Evolutionary conservation across 2,329 filamentous ascomycete species (phyloP), one percentile per base, ranked within the genome.

Genomic region (Xylariaceae sp.): DNA sequence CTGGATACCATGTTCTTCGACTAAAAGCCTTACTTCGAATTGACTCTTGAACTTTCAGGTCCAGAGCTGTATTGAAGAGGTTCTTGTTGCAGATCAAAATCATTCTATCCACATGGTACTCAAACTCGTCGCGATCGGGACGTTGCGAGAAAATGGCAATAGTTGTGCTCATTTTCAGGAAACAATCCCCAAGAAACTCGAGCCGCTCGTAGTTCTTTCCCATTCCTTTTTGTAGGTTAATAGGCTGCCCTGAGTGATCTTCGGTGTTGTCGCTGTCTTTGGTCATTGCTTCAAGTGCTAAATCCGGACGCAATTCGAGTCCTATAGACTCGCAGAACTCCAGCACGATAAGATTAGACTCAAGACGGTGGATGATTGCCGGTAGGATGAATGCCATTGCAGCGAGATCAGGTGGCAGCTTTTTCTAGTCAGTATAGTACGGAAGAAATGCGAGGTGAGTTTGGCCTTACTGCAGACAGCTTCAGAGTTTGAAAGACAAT

Each of bases 81-180:
- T 96, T 96, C 57, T 86, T 81, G 68, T 99, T 99, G 77, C 90
- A 96, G 14, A 97, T 78, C 60, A 97, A 78, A 17, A 86, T 65
- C 92, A 97, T 97, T 14, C 94, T 85, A 58, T 90, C 85, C 7
- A 95, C 88, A 62, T 99, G 94, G 59, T 89, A 94, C 48, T 89
- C 83, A 43, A 85, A 95, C 63, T 99, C 94, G 56, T 90, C 83
- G 53, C 87, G 82, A 42, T 87, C 80, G 0, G 90, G 89, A 17
- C 87, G 83, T 27, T 83, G 77, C 1, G 86, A 86, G 64, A 87
- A 97, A 0, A 95, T 75, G 0, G 90, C 85, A 46, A 99, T 90
- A 0, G 91, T 92, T 0, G 92, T 96, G 11, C 89, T 89, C 85
- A 96, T 92, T 69, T 99, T 99, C 51, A 99, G 76, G 62, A 96